Conservation (phyloP, 1,284 basidiomycete genomes). For the Leucoagaricus sp. region DNA sequence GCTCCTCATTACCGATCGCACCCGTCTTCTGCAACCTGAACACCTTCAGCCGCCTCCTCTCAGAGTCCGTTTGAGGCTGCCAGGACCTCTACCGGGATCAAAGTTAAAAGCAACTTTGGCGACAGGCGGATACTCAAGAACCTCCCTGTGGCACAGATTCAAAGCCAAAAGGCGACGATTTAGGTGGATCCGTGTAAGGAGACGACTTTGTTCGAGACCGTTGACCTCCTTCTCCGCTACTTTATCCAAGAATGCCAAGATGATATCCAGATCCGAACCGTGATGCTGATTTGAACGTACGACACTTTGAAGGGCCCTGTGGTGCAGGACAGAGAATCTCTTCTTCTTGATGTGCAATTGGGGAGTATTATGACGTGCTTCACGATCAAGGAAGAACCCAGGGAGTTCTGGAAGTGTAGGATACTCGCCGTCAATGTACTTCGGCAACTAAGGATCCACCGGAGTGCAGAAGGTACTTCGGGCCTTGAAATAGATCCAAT, state of each 20-base stretch:
- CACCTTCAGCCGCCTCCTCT: too few species aligned
- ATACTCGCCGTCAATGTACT: neutral
- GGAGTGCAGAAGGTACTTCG: slow-evolving; percentile 38
- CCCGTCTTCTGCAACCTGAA: too few species aligned
- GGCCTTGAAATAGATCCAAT: slow-evolving; percentile 48
- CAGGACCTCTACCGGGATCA: too few species aligned
- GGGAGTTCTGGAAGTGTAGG: neutral
- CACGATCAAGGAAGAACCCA: neutral
- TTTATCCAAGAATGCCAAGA: slow-evolving; percentile 7
- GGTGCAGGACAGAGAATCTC: slow-evolving; percentile 11
- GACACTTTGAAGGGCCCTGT: neutral
- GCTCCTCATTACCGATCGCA: too few species aligned
- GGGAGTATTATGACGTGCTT: neutral
- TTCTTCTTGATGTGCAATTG: neutral
- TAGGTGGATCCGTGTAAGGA: neutral
- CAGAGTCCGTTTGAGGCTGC: too few species aligned
- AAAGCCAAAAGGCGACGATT: neutral
- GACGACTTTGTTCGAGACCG: neutral
- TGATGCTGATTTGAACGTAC: neutral
- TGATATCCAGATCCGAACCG: neutral
- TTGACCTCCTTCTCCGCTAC: slow-evolving; percentile 3
- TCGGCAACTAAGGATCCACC: slow-evolving; percentile 35
- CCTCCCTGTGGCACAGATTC: neutral
- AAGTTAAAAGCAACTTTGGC: neutral
- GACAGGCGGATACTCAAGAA: neutral